phyloP scores from a whole-genome alignment of 2,329 filamentous ascomycete species.

The Gremmenia infestans region DNA sequence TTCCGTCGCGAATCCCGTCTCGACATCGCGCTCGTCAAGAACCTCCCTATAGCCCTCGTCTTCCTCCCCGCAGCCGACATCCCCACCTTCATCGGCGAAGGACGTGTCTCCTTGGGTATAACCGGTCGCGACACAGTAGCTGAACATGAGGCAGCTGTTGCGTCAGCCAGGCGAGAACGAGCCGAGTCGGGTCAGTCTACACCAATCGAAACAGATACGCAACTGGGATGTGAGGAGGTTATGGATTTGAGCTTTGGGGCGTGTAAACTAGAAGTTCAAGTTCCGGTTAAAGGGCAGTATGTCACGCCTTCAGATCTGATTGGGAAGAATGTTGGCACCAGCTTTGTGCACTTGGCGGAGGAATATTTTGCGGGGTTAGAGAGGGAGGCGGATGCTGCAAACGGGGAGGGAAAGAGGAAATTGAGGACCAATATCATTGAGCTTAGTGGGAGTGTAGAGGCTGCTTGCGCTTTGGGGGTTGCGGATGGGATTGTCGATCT shows the following conservation, averaged over 20 bases:
- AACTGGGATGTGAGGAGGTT: slow-evolving; percentile 66
- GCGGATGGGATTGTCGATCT: slow-evolving; percentile 97
- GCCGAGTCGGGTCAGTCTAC: slow-evolving; percentile 43
- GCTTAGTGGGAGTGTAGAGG: slow-evolving; percentile 93
- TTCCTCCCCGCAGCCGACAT: slow-evolving; percentile 98
- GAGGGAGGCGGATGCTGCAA: slow-evolving; percentile 36
- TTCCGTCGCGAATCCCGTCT: slow-evolving; percentile 92
- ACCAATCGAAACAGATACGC: slow-evolving; percentile 36
- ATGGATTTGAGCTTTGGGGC: slow-evolving; percentile 85
- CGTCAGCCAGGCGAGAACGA: slow-evolving; percentile 43
- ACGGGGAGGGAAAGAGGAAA: slow-evolving; percentile 41
- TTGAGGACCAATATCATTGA: slow-evolving; percentile 87
- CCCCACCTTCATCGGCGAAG: slow-evolving; percentile 94
- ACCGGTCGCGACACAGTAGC: slow-evolving; percentile 90
- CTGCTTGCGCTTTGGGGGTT: slow-evolving; percentile 89
- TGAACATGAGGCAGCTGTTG: slow-evolving; percentile 72
- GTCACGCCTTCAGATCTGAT: slow-evolving; percentile 69
- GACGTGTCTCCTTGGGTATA: slow-evolving; percentile 88
- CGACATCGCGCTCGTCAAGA: slow-evolving; percentile 97
- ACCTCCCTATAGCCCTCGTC: slow-evolving; percentile 88
- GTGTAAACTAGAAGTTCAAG: slow-evolving; percentile 96
- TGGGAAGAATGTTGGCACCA: slow-evolving; percentile 91
- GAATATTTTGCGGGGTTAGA: slow-evolving; percentile 83
- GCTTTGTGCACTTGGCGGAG: slow-evolving; percentile 80
- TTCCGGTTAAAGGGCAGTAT: slow-evolving; percentile 77